Evolutionary conservation across 2,329 filamentous ascomycete species (phyloP), one percentile per base, ranked within the genome.

Genomic region (Plectosphaerella cucumerina): DNA sequence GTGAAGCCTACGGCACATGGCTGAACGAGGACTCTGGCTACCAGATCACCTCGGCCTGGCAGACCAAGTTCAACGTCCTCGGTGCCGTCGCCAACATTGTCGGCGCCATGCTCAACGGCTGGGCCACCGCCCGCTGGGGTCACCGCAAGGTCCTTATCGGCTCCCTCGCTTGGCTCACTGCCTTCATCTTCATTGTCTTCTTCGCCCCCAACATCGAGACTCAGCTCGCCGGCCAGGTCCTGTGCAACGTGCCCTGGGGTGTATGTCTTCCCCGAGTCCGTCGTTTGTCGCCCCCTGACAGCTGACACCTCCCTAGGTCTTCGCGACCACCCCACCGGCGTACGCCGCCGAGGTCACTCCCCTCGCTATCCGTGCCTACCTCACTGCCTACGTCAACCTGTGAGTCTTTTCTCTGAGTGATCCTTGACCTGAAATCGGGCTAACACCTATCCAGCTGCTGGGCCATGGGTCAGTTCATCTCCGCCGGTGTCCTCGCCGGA

Each of bases 41-140:
- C 44, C 70, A 78, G 57, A 70, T 82, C 56, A 70, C 70, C 4
- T 70, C 75, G 2, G 58, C 68, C 4, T 82, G 79, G 79, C 78
- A 82, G 60, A 70, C 76, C 18, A 72, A 67, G 3, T 66, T 82
- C 44, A 69, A 68, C 56, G 63, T 61, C 46, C 60, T 67, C 41
- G 63, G 61, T 26, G 64, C 63, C 6, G 50, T 71, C 23, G 63
- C 59, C 46, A 69, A 67, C 55, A 70, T 74, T 48, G 59, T 73
- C 42, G 71, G 71, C 14, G 67, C 67, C 26, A 48, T 73, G 47
- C 34, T 72, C 5, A 74, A 75, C 59, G 73, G 73, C 17, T 74
- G 64, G 56, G 60, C 72, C 9, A 71, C 71, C 1, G 62, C 65
- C 22, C 64, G 59, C 47, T 73, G 63, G 53, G 77, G 77, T 1